Conservation (phyloP, 345 rosid genomes). For the Clausena lansium region DNA sequence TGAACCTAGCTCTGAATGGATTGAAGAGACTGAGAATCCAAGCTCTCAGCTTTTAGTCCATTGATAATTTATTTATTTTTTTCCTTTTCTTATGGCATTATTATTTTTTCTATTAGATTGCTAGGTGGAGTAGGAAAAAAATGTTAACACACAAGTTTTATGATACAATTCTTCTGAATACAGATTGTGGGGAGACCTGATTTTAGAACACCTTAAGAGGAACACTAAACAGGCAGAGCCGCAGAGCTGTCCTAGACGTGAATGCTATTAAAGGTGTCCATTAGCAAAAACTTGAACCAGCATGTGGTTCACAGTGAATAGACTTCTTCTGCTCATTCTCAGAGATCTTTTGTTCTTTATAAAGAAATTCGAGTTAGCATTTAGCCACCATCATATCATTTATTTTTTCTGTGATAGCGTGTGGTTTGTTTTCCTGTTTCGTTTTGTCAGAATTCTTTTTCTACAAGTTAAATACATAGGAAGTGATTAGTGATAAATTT, state of each 20-base stretch:
- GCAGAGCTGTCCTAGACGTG: too few species aligned
- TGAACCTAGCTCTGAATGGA: constrained; percentile 68
- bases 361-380: not conserved
- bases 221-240: not conserved
- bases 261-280: too few species aligned
- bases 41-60: constrained; percentile 22
- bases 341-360: not conserved
- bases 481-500: not conserved
- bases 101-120: not conserved
- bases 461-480: not conserved
- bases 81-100: not conserved
- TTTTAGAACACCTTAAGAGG: not conserved
- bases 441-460: too few species aligned
- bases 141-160: not conserved
- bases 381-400: too few species aligned
- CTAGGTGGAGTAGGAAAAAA: not conserved
- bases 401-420: not conserved
- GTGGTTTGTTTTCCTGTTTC: not conserved
- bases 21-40: constrained; percentile 38
- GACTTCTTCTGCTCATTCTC: not conserved
- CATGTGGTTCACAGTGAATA: not conserved
- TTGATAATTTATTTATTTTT: not conserved
- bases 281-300: too few species aligned
- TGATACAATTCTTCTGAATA: not conserved
- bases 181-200: not conserved